Evolutionary conservation across 139 green algal genomes (phyloP).

Genomic region (Coelastrella sp.): DNA sequence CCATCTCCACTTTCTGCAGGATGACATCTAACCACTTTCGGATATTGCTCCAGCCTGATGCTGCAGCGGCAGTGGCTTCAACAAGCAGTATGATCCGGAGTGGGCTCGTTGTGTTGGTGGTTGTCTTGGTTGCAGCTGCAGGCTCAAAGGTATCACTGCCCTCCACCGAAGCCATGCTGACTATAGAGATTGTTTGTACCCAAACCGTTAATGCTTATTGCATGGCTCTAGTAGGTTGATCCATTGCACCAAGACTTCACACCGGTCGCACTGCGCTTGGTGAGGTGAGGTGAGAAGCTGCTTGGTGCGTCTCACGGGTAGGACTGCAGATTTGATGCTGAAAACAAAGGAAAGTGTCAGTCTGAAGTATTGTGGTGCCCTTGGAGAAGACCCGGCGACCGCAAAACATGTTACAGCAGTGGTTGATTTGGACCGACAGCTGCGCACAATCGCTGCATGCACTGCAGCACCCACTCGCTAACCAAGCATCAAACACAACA

Average conservation of each 20-base stretch:
- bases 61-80: slow-evolving; percentile 35
- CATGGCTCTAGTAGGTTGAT: too few relatives aligned
- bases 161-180: slow-evolving; percentile 8
- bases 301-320: too few relatives aligned
- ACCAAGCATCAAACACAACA: too few relatives aligned
- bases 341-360: too few relatives aligned
- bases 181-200: background rate
- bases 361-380: too few relatives aligned
- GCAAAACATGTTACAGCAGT: background rate
- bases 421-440: background rate
- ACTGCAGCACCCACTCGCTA: too few relatives aligned
- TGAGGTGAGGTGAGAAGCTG: too few relatives aligned
- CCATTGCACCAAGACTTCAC: too few relatives aligned
- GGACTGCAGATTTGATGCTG: too few relatives aligned
- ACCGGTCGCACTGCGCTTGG: too few relatives aligned
- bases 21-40: slow-evolving; percentile 39
- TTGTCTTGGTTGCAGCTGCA: background rate
- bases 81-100: slow-evolving; percentile 24
- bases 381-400: background rate
- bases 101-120: background rate
- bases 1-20: slow-evolving; percentile 33
- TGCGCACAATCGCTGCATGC: too few relatives aligned
- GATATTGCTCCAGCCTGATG: background rate
- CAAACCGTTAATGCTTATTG: background rate
- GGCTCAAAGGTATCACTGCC: slow-evolving; percentile 15